Conservation (phyloP, 805 yeast genomes). For the Clavispora carvajalis region DNA sequence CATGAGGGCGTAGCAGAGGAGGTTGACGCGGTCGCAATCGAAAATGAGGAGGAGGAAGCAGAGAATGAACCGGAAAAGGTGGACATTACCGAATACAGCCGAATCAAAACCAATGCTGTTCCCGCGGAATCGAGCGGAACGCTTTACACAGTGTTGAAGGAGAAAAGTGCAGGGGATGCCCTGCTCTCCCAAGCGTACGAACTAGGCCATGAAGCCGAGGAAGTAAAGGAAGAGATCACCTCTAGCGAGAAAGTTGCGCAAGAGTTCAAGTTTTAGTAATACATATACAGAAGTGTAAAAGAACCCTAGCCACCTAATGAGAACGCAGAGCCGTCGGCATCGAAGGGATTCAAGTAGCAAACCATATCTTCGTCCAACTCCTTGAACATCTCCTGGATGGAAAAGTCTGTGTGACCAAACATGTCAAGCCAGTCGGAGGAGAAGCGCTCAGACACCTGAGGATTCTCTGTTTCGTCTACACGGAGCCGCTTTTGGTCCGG, state of each 20-base stretch:
- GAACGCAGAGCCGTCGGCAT: slow-evolving; percentile 10
- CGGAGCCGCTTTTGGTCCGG: no score
- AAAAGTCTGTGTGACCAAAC: slow-evolving; percentile 2
- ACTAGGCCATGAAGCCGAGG: not conserved
- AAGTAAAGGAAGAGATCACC: not conserved
- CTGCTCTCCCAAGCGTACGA: not conserved
- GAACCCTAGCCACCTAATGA: not conserved
- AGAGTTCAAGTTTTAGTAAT: slow-evolving; percentile 9
- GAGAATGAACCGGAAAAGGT: slow-evolving; percentile 12
- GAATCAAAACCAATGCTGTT: slow-evolving; percentile 2
- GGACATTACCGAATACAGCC: slow-evolving; percentile 11
- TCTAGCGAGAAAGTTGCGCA: not conserved
- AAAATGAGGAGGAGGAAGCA: slow-evolving; percentile 48
- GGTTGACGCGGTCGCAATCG: no score
- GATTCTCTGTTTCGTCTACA: no score
- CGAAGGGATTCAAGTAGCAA: slow-evolving; percentile 25
- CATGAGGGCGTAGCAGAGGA: slow-evolving; percentile 23
- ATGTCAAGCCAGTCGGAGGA: not conserved
- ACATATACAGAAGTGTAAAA: not conserved
- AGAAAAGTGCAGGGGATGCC: not conserved
- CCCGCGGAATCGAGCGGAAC: not conserved
- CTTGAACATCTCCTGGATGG: slow-evolving; percentile 25
- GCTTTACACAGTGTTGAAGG: slow-evolving; percentile 13
- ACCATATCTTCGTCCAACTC: slow-evolving; percentile 27
- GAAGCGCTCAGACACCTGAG: not conserved